A percentile compares a stretch with the other conserved stretches of the same genome.
These are phyloP conservation scores for Diaporthe ampelina DNA, from an alignment of 2,329 filamentous ascomycete species.

Conservation along the genomic window DNA sequence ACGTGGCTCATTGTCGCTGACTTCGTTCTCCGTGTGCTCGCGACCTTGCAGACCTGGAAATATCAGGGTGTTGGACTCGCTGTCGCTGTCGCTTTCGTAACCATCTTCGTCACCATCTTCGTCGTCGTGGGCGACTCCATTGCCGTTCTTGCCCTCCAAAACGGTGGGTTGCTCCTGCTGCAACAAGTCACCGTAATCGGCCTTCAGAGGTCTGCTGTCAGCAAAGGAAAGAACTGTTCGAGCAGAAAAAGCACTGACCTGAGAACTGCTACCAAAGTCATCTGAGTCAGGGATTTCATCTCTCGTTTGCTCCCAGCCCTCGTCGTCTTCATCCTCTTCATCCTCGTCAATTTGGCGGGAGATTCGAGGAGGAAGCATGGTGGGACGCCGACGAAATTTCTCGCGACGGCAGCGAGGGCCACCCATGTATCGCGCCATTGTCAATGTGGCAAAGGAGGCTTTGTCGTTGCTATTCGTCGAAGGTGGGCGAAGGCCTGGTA, in stretches of 20 bases:
- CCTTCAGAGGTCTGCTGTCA: background rate
- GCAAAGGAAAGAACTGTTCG: background rate
- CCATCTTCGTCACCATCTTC: background rate
- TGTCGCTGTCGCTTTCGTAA: too few species aligned
- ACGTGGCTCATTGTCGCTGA: background rate
- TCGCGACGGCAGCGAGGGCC: slow-evolving; percentile 7
- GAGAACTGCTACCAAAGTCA: background rate
- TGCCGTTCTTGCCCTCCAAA: background rate
- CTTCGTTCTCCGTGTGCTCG: background rate
- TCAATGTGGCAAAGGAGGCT: too few species aligned
- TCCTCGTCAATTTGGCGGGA: too few species aligned
- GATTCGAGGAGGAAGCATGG: background rate
- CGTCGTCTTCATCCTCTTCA: too few species aligned
- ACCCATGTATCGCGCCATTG: slow-evolving; percentile 33
- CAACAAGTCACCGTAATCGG: background rate
- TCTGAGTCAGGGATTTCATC: background rate
- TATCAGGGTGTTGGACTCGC: background rate
- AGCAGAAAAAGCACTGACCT: background rate
- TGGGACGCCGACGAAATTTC: background rate
- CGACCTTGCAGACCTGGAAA: background rate
- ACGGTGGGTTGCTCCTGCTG: background rate
- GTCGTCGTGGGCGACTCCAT: background rate
- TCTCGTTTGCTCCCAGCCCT: background rate
- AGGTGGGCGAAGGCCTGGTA: background rate
- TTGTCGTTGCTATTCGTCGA: background rate